Base-by-base conservation (phyloP, 2,329 filamentous ascomycete genomes). In the Neonectria faginata region DNA sequence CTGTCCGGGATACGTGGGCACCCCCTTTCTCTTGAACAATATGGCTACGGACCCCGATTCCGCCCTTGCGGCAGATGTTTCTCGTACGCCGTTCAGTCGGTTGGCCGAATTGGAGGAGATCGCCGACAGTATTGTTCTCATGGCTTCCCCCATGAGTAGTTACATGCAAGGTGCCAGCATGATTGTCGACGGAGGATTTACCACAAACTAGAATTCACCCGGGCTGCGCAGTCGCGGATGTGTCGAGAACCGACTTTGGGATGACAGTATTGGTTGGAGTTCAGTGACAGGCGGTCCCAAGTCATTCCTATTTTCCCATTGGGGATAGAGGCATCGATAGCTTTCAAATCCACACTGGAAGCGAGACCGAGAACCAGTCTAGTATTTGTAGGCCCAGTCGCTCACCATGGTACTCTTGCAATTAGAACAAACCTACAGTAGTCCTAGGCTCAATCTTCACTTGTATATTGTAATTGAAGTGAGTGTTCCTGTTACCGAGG, bases 1-100 rank as follows among this genome's bases (percentile, higher is more conserved):
- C n/a, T 88, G 87, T 60, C 87, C 86, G 0, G 85, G 81, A 10
- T 85, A 82, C 66, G 78, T 84, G 36, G 72, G 76, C 48, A 85
- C 82, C 2, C 80, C 82, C 1, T 67, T 84, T 3, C 62, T 80
- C 0, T 72, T 71, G 65, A 31, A 64, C 10, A 60, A 61, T 27
- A 74, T 73, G 59, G 73, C 74, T 47, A 48, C 67, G 7, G 64
- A 67, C 10, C 48, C 68, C 3, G 76, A 70, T 16, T 69, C 72
- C 11, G 75, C 77, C 5, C 75, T 83, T 64, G 73, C 70, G 36
- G 68, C 60, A 2, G 82, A 84, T 55, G 76, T 85, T 20, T 73
- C 76, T 1, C 80, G 79, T 62, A 84, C 83, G 4, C 83, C 85
- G 0, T 67, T 87, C 51, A 76, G 79, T n/a, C 79, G 85, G 9